These are phyloP conservation scores for Fusarium sp. DNA, from an alignment of 2,329 filamentous ascomycete species.

Conservation along the genomic window DNA sequence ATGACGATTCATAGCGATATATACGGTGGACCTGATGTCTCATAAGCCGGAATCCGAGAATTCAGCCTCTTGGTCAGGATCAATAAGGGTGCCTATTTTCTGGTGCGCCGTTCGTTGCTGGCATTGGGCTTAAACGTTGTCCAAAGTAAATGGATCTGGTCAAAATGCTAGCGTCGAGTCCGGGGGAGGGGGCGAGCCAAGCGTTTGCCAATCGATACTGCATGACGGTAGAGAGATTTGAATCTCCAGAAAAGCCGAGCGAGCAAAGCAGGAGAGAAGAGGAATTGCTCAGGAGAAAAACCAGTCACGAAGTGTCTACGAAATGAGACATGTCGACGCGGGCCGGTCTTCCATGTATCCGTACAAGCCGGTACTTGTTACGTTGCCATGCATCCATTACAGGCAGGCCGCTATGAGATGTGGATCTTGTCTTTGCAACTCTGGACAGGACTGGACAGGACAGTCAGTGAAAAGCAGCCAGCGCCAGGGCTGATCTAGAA, in stretches of 20 bases:
- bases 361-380: conserved; percentile 6
- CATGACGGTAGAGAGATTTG: background rate
- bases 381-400: conserved; percentile 3
- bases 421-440: background rate
- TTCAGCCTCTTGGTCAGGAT: background rate
- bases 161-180: background rate
- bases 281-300: no score
- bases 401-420: background rate
- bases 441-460: no score
- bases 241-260: background rate
- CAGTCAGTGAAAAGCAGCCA: background rate
- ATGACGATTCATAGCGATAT: conserved; percentile 49
- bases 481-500: background rate
- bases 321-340: background rate
- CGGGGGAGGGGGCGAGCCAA: conserved; percentile 9
- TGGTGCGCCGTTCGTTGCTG: background rate
- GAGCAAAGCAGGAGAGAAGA: no score
- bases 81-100: background rate
- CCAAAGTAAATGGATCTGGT: conserved; percentile 1
- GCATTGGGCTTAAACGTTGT: background rate
- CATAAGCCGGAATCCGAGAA: background rate
- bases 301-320: background rate
- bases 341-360: background rate
- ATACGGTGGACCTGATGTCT: conserved; percentile 13
- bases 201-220: conserved; percentile 9